phyloP scores from a whole-genome alignment of 2,329 filamentous ascomycete genomes.

The Fusarium gaditjirri region DNA sequence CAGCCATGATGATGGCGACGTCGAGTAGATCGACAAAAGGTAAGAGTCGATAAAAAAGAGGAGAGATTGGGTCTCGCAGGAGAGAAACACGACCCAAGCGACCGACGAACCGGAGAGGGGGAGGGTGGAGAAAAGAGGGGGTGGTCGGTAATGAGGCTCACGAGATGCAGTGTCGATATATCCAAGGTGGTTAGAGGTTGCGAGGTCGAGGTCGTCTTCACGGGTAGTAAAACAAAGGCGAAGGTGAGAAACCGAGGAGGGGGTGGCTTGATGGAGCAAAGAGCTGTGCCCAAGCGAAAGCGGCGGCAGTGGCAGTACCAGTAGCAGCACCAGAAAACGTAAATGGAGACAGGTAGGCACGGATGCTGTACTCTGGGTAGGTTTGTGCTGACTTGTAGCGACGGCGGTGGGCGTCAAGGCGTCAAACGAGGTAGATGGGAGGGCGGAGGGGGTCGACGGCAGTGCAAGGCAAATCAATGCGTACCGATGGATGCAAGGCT shows the following conservation, averaged over 20 bases:
- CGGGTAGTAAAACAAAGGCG: conserved; percentile 33
- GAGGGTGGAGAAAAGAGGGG: conserved; percentile 33
- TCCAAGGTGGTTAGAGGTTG: conserved; percentile 36
- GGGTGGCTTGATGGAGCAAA: conserved; percentile 45
- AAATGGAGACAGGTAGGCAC: neutral
- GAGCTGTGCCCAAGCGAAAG: conserved; percentile 40
- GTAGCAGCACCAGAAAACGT: neutral
- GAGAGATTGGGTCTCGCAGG: conserved; percentile 15
- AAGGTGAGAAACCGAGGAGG: conserved; percentile 43
- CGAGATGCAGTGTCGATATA: conserved; percentile 27
- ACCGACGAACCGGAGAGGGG: conserved; percentile 31
- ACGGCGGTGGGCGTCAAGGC: conserved; percentile 34
- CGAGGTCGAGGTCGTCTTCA: conserved; percentile 42
- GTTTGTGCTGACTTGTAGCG: conserved; percentile 6
- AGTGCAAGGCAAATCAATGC: conserved; percentile 31
- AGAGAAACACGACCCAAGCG: conserved; percentile 21
- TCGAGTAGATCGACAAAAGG: conserved; percentile 34
- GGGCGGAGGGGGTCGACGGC: neutral
- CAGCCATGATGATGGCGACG: conserved; percentile 71
- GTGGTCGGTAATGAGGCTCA: conserved; percentile 38
- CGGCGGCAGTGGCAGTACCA: neutral
- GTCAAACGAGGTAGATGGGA: conserved; percentile 22
- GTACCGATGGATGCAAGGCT: conserved; percentile 25
- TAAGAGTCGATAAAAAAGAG: conserved; percentile 27
- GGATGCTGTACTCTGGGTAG: conserved; percentile 14